phyloP scores from a whole-genome alignment of 1,139 yeast species.

The Saccharomyces pastorianus region DNA sequence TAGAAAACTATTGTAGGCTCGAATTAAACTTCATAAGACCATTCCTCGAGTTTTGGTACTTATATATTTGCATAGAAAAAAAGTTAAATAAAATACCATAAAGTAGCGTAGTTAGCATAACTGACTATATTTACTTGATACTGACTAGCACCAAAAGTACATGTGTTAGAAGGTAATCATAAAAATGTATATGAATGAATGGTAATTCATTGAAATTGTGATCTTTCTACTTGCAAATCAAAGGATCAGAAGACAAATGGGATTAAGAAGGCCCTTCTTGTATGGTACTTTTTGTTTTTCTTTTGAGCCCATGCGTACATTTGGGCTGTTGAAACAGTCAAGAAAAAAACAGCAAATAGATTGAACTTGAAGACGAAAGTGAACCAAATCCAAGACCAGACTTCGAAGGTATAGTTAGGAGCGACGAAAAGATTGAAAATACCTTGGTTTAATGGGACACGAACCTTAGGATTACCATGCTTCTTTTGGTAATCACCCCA shows the following conservation, averaged over 20 bases:
- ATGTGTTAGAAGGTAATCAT: no score
- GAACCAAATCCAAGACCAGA: conserved; percentile 62
- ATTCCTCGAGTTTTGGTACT: not conserved
- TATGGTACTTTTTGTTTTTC: conserved; percentile 46
- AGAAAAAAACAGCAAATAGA: conserved; percentile 66
- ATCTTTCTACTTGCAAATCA: not conserved
- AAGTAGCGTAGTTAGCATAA: not conserved
- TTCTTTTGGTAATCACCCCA: conserved; percentile 35
- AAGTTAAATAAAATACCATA: not conserved
- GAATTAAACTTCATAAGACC: no score
- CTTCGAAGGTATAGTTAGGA: conserved; percentile 90
- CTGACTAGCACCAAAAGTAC: no score
- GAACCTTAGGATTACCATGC: conserved; percentile 32
- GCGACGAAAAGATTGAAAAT: conserved; percentile 36
- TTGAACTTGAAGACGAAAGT: conserved; percentile 62
- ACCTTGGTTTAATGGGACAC: conserved; percentile 38
- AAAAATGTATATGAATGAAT: no score
- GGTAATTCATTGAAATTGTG: no score
- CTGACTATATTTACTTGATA: no score
- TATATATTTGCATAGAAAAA: not conserved
- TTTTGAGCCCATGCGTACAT: conserved; percentile 64
- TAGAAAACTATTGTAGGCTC: not conserved
- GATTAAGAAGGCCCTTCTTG: conserved; percentile 33
- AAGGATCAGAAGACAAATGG: conserved; percentile 31
- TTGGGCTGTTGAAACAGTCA: conserved; percentile 62